Base-by-base conservation (phyloP, 1,284 basidiomycete species). In the Ceratobasidium sp. region DNA sequence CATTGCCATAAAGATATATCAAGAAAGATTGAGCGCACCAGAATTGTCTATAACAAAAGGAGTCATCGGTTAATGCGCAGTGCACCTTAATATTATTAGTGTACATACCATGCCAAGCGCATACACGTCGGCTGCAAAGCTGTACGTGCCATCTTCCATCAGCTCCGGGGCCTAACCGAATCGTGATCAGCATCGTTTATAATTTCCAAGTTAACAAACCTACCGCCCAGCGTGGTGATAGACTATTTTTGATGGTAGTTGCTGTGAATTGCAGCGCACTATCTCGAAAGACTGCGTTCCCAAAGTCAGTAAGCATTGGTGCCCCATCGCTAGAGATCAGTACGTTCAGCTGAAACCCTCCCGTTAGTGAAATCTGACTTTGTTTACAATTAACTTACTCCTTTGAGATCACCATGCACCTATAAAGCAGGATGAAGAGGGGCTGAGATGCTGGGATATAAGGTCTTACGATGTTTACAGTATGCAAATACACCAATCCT, bases 91-190 rank as follows among this genome's bases (percentile, higher is more conserved):
- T n/a, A 38, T 11, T 38, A 38, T 11, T 18, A 50, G 47, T 14
- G 9, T 9, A 50, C 47, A 21, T 50, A 59, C 57, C 57, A 59
- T 59, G 57, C 57, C 57, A 41, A 59, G 57, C n/a, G 57, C 57
- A 32, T 32, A 59, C 13, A 59, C 57, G 26, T 59, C 57, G 16
- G 57, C 30, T 21, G 57, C 18, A 41, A n/a, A 41, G 57, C 57
- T 59, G 21, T 21, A 13, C 41, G 28, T 18, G 32, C n/a, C 30
- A 41, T 21, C n/a, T 50, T 38, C 35, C 18, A 59, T 13, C n/a
- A 59, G 23, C 38, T 59, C 57, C 30, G 57, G 57, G 6, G 57
- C 57, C 57, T 59, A n/a, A 59, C 11, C 9, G n/a, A n/a, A 8
- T 8, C 11, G 14, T 50, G 9, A 26, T 50, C 47, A 26, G 47